phyloP scores from a whole-genome alignment of 1,139 yeast species.

The Candida neerlandica region DNA sequence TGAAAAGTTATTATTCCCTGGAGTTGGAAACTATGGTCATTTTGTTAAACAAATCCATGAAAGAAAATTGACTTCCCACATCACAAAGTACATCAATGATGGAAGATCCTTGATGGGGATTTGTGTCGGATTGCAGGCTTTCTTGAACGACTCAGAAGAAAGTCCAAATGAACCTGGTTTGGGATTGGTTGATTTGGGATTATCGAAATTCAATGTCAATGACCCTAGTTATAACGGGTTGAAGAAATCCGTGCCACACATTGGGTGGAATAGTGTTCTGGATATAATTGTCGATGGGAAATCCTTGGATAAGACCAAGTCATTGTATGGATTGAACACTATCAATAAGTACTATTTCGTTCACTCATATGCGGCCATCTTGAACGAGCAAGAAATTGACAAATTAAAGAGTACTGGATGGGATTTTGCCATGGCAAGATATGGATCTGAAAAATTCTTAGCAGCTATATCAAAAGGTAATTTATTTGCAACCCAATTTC shows the following conservation, averaged over 20 bases:
- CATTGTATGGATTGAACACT: conserved; percentile 66
- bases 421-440: conserved; percentile 71
- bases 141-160: conserved; percentile 77
- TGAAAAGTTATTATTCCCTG: conserved; percentile 73
- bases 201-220: conserved; percentile 59
- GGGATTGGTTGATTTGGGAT: conserved; percentile 48
- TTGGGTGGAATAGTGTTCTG: conserved; percentile 80
- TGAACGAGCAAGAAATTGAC: conserved; percentile 39
- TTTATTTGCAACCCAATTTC: conserved; percentile 93
- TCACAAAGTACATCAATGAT: conserved; percentile 61
- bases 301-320: conserved; percentile 19
- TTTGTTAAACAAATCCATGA: conserved; percentile 70
- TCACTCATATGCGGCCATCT: conserved; percentile 84
- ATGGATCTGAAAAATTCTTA: conserved; percentile 78
- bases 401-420: conserved; percentile 58
- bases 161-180: conserved; percentile 61
- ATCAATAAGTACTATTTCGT: conserved; percentile 84
- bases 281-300: conserved; percentile 20
- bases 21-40: conserved; percentile 96
- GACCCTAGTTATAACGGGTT: conserved; percentile 32
- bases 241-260: conserved; percentile 85
- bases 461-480: conserved; percentile 82
- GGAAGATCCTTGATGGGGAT: conserved; percentile 93
- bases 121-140: conserved; percentile 91
- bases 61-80: conserved; percentile 66